These are phyloP conservation scores for Pseudocercospora fijiensis DNA, from an alignment of 2,329 filamentous ascomycete species.

Conservation along the genomic window DNA sequence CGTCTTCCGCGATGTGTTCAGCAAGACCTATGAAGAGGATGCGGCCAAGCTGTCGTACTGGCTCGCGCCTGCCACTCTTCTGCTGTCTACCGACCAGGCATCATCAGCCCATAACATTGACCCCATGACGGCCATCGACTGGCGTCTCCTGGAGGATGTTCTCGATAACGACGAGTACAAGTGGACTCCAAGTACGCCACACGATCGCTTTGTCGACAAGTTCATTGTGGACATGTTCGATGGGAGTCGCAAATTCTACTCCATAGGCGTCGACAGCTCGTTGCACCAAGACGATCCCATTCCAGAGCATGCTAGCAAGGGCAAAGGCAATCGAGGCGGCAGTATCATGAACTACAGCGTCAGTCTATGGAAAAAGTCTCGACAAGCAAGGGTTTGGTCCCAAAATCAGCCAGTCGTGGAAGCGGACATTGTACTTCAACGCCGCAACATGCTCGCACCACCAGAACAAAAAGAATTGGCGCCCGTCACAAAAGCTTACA, in stretches of 20 bases:
- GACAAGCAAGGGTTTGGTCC: conserved; percentile 54
- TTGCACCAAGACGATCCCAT: conserved; percentile 65
- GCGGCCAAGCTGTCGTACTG: conserved; percentile 74
- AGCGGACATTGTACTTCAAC: conserved; percentile 69
- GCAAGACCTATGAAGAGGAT: conserved; percentile 73
- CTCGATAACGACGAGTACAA: conserved; percentile 41
- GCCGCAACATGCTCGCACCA: conserved; percentile 81
- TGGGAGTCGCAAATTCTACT: conserved; percentile 60
- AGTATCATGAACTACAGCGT: conserved; percentile 78
- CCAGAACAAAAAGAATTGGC: conserved; percentile 55
- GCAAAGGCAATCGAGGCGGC: conserved; percentile 40
- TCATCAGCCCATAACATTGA: neutral
- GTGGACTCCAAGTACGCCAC: conserved; percentile 48
- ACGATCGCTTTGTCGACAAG: conserved; percentile 46
- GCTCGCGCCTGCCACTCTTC: conserved; percentile 59
- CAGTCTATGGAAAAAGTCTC: conserved; percentile 67
- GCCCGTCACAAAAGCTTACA: conserved; percentile 51
- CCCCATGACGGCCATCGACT: conserved; percentile 55
- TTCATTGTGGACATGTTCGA: conserved; percentile 59
- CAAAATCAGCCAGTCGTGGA: conserved; percentile 77
- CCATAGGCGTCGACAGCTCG: conserved; percentile 46
- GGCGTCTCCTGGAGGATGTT: conserved; percentile 55
- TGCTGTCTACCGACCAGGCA: neutral
- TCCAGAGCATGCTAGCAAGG: conserved; percentile 54
- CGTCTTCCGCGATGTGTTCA: conserved; percentile 82